Base-by-base conservation (phyloP, 495 filamentous ascomycete species). In the Trichoderma reesei region DNA sequence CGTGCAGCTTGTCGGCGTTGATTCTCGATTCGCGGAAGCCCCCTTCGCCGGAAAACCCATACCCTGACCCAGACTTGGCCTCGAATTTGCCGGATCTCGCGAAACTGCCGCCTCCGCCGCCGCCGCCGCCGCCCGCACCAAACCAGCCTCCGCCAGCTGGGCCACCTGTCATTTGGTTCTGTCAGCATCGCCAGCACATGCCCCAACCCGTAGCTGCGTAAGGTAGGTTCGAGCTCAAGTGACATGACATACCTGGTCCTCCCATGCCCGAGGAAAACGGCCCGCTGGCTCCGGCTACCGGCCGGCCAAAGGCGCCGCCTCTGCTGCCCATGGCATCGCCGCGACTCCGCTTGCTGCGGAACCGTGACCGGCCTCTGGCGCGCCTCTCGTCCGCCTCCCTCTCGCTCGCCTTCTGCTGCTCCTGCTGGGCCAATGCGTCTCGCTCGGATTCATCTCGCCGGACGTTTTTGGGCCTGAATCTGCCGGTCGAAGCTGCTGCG, bases 111-210 rank as follows among this genome's bases (percentile, higher is more conserved):
- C 46, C 63, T 18, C 6, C 31, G 14, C 62, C 62, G 36, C 62
- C 62, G 5, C 62, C 62, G 63, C 41, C 61, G 65, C 69, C 42
- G 65, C 68, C n/a, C 63, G 63, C 26, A 38, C 66, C 56, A 71
- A 41, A 42, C 31, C 61, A 42, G 3, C 61, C 61, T 34, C 38
- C 38, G 31, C 38, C 61, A 63, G 38, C 39, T 61, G 59, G 5
- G 33, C 59, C 34, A 26, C 59, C 51, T 56, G 26, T 33, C 9
- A 46, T n/a, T n/a, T n/a, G n/a, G n/a, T n/a, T n/a, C n/a, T n/a
- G n/a, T n/a, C n/a, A n/a, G n/a, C n/a, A n/a, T n/a, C n/a, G n/a
- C n/a, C n/a, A n/a, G n/a, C n/a, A n/a, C n/a, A n/a, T n/a, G n/a
- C n/a, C n/a, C n/a, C n/a, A n/a, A n/a, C n/a, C n/a, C n/a, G n/a